These are phyloP conservation scores for Gymnopilus junonius DNA, from an alignment of 768 basidiomycete species.

Conservation along the genomic window DNA sequence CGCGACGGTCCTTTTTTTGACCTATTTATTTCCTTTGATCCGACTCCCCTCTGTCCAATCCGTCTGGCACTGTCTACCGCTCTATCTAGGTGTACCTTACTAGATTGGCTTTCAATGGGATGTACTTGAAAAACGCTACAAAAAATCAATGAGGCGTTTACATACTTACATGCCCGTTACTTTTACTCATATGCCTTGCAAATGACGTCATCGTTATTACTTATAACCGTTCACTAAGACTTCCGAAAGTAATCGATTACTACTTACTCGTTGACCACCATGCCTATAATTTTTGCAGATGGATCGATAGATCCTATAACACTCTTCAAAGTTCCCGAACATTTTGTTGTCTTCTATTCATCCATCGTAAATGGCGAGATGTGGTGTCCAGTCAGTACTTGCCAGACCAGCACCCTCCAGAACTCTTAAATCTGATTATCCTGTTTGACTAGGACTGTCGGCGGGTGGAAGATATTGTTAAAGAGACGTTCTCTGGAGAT, in stretches of 20 bases:
- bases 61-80: constrained; percentile 20
- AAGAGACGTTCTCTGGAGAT: constrained; percentile 50
- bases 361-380: constrained; percentile 62
- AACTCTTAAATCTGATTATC: neutral
- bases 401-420: neutral
- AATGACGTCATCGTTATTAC: constrained; percentile 22
- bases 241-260: no score
- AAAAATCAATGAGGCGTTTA: neutral
- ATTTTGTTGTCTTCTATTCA: constrained; percentile 72
- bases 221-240: no score
- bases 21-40: constrained; percentile 23
- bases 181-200: constrained; percentile 5
- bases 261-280: constrained; percentile 28
- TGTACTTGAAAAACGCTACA: constrained; percentile 28
- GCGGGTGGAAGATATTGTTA: constrained; percentile 59
- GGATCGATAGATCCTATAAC: constrained; percentile 37
- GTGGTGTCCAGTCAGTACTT: constrained; percentile 71
- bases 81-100: constrained; percentile 15
- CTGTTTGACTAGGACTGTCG: constrained; percentile 57
- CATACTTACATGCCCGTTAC: neutral
- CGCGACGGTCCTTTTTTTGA: constrained; percentile 17
- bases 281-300: constrained; percentile 55
- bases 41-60: neutral
- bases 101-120: constrained; percentile 27
- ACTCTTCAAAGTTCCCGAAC: constrained; percentile 46